Percentiles rank a stretch among this genome's conserved stretches.
Conservation (phyloP, 371 early-diverging fungal species). For the Mortierella sp. region DNA sequence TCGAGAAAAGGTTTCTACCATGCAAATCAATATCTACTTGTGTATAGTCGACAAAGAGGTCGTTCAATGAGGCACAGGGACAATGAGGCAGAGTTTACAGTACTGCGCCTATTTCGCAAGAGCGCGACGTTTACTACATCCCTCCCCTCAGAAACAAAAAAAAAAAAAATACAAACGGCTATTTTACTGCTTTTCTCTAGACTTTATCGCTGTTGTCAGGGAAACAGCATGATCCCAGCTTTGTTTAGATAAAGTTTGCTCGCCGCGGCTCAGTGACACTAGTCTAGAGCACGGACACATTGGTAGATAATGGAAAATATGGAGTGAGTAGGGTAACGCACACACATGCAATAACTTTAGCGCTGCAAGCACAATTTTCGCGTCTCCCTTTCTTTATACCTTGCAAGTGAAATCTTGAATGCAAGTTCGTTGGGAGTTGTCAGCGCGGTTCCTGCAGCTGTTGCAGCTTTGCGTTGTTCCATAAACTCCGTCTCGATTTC, state of each 20-base stretch:
- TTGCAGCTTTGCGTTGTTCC: slow-evolving; percentile 62
- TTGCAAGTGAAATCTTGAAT: slow-evolving; percentile 45
- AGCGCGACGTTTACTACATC: too few species aligned
- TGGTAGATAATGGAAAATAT: too few species aligned
- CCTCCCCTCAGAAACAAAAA: too few species aligned
- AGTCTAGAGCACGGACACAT: slow-evolving; percentile 17
- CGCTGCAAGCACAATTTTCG: too few species aligned
- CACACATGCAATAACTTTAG: background rate
- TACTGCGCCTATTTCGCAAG: too few species aligned
- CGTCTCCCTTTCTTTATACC: slow-evolving; percentile 13
- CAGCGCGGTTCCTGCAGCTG: slow-evolving; percentile 45
- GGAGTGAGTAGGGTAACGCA: too few species aligned
- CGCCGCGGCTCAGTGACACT: slow-evolving; percentile 37
- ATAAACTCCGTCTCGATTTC: slow-evolving; percentile 69
- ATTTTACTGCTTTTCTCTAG: slow-evolving; percentile 14
- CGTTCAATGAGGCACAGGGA: too few species aligned
- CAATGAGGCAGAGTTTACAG: too few species aligned
- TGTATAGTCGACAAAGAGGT: too few species aligned
- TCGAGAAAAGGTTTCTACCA: too few species aligned
- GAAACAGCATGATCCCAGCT: slow-evolving; percentile 39
- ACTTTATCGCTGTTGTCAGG: slow-evolving; percentile 29
- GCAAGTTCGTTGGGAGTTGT: slow-evolving; percentile 47
- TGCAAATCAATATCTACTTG: too few species aligned
- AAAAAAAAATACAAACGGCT: too few species aligned
- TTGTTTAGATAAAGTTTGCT: slow-evolving; percentile 24